A percentile compares a stretch with the other conserved stretches of the same genome.
Evolutionary conservation across 2,329 filamentous ascomycete genomes (phyloP).

Genomic region (Colletotrichum sp.): DNA sequence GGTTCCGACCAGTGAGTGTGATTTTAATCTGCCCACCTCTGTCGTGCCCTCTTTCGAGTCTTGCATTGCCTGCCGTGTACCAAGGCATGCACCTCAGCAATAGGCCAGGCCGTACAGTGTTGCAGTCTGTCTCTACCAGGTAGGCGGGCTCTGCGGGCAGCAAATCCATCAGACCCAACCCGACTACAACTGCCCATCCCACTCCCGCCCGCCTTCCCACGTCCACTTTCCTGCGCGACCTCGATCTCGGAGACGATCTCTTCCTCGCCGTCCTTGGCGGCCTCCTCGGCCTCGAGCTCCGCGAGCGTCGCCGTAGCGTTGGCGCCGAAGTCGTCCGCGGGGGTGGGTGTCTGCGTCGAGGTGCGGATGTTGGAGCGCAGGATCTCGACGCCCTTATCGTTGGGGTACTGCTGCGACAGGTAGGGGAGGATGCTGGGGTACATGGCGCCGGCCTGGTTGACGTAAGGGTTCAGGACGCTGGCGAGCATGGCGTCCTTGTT

Average conservation of each 20-base stretch:
- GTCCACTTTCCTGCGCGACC: constrained; percentile 31
- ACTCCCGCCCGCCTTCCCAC: not conserved
- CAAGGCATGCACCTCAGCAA: not conserved
- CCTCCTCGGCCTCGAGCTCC: constrained; percentile 38
- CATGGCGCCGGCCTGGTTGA: constrained; percentile 65
- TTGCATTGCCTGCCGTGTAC: not conserved
- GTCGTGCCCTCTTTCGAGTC: not conserved
- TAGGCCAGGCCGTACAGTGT: not conserved
- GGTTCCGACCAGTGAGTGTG: constrained; percentile 2
- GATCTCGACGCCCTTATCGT: constrained; percentile 72
- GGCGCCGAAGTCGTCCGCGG: not conserved
- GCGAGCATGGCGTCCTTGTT: constrained; percentile 78
- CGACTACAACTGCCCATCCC: not conserved
- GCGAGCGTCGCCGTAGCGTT: constrained; percentile 23
- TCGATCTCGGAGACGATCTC: constrained; percentile 34
- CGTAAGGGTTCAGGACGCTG: constrained; percentile 80
- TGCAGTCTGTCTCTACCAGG: not conserved
- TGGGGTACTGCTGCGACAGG: constrained; percentile 68
- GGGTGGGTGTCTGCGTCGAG: constrained; percentile 18
- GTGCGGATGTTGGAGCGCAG: constrained; percentile 65
- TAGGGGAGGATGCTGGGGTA: constrained; percentile 82
- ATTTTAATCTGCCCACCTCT: not conserved
- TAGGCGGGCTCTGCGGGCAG: not conserved
- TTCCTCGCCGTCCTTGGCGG: constrained; percentile 53
- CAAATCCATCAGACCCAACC: not conserved